Evolutionary conservation across 208 protist species (phyloP), one percentile per base, ranked within the genome.

Genomic region (Porcisia hertigi): DNA sequence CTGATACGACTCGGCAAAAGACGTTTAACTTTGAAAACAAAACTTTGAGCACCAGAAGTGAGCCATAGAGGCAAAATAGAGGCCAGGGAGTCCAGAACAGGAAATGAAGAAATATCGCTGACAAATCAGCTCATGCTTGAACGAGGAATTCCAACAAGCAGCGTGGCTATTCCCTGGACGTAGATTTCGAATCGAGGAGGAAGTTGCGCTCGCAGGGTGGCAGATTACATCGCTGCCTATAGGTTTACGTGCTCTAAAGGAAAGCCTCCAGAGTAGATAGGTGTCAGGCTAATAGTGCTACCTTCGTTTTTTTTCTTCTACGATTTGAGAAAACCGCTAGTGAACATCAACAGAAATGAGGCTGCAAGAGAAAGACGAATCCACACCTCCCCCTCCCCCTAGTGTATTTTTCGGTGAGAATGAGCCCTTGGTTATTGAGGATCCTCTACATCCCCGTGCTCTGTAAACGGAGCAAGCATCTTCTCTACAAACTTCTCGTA

Each of bases 381-480:
- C 30, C 30, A 0, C 30, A 30, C 30, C 30, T 30, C 30, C 30
- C 30, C 30, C 16, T 62, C 49, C 47, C 18, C 59, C 11, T 72
- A 39, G 41, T 49, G 34, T 9, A 43, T 59, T 8, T 39, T 45
- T 8, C 53, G 53, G 14, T 58, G 14, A 71, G 57, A 49, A 25
- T 47, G 69, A 47, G 20, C 3, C 16, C 3, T 1, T 18, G 7
- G 59, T 43, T 72, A 88, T 49, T 64, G 74, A 75, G 81, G 25
- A 54, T 81, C 76, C 11, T 86, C 90, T 39, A 71, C 71, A 79
- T 90, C 91, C 0, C 88, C 92, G 64, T 95, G 94, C 43, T 95
- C 92, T 14, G 93, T 96, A 72, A 97, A 98, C 11, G 94, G 94
- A 16, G 93, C 92, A 16, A 98, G 86, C 93, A 98, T 96, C 59